Conservation (phyloP, 1,139 yeast genomes). For the Kodamaea fungicola region DNA sequence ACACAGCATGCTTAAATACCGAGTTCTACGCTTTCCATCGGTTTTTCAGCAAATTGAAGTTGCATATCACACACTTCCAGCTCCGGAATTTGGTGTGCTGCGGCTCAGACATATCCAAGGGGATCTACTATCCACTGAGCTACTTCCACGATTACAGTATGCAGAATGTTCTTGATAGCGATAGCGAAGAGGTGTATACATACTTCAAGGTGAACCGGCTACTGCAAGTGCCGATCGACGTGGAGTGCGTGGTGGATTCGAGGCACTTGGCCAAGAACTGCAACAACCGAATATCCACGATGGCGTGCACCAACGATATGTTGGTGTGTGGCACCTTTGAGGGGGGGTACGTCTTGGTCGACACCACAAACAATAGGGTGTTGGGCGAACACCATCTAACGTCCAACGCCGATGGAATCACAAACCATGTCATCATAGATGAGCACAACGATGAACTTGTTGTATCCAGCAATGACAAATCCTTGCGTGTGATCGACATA, state of each 20-base stretch:
- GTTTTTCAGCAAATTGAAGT: constrained; percentile 43
- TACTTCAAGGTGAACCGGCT: constrained; percentile 38
- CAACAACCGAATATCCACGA: constrained; percentile 45
- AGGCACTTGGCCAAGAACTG: constrained; percentile 27
- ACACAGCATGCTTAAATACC: constrained; percentile 16
- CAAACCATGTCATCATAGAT: constrained; percentile 47
- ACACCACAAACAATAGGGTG: constrained; percentile 20
- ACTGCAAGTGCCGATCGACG: constrained; percentile 20
- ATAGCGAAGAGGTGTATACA: constrained; percentile 23
- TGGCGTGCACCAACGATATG: constrained; percentile 40
- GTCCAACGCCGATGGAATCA: constrained; percentile 46
- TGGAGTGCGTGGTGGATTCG: constrained; percentile 40
- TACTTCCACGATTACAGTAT: constrained; percentile 33
- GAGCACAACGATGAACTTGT: constrained; percentile 22
- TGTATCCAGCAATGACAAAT: constrained; percentile 50
- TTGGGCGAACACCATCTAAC: constrained; percentile 42
- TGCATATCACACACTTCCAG: constrained; percentile 56
- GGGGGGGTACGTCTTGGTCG: constrained; percentile 46
- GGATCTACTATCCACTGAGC: constrained; percentile 41
- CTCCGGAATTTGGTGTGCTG: constrained; percentile 51
- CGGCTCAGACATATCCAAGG: constrained; percentile 31
- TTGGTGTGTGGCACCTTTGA: constrained; percentile 55
- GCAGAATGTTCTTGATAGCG: constrained; percentile 15
- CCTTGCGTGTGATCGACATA: constrained; percentile 38
- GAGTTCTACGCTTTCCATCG: constrained; percentile 38